Conservation (phyloP, 2,329 filamentous ascomycete species). For the Ceratocystis albifundus region DNA sequence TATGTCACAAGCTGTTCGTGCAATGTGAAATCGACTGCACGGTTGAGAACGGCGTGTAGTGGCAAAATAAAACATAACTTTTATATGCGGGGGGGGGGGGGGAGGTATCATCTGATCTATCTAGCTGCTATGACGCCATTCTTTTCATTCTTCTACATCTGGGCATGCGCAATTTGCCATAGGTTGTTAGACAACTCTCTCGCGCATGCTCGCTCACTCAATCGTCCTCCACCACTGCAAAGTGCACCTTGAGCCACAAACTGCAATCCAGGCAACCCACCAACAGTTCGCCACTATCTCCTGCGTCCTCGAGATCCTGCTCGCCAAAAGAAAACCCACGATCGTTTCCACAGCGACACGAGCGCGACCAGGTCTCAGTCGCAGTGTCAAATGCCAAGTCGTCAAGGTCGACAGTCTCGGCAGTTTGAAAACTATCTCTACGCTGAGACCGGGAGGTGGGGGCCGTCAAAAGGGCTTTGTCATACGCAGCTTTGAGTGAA, state of each 20-base stretch:
- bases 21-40: background rate
- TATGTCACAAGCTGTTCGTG: background rate
- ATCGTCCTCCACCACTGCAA: slow-evolving; percentile 41
- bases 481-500: slow-evolving; percentile 41
- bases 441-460: slow-evolving; percentile 20
- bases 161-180: too few species aligned
- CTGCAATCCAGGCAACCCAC: slow-evolving; percentile 57
- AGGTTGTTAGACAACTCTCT: too few species aligned
- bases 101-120: slow-evolving; percentile 1
- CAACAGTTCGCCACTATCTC: slow-evolving; percentile 48
- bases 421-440: slow-evolving; percentile 42
- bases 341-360: slow-evolving; percentile 53
- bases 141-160: background rate
- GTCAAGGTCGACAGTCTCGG: slow-evolving; percentile 55
- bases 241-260: slow-evolving; percentile 53
- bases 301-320: slow-evolving; percentile 47
- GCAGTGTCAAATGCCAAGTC: slow-evolving; percentile 46
- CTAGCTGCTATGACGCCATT: background rate
- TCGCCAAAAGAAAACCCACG: slow-evolving; percentile 49
- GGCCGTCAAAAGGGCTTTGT: slow-evolving; percentile 36
- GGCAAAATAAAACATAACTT: background rate
- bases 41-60: background rate
- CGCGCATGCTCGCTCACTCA: background rate
- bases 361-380: slow-evolving; percentile 41
- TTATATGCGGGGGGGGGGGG: background rate